Conservation (phyloP, 805 yeast genomes). For the Vanderwaltozyma tropicalis region DNA sequence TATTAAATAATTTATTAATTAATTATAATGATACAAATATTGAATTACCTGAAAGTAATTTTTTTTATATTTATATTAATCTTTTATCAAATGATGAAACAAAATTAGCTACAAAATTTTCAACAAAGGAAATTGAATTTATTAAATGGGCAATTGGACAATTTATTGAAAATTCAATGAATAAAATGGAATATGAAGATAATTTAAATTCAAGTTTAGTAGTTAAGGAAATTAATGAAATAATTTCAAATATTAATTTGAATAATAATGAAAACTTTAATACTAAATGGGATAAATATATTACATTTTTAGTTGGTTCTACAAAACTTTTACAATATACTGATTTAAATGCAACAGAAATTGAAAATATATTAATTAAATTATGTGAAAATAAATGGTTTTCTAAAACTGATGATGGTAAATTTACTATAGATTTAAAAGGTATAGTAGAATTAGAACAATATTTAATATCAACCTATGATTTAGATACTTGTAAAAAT, state of each 20-base stretch:
- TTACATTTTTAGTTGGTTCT: slow-evolving; percentile 15
- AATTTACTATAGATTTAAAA: slow-evolving; percentile 19
- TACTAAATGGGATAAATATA: slow-evolving; percentile 8
- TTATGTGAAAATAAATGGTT: slow-evolving; percentile 23
- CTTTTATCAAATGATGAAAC: slow-evolving; percentile 16
- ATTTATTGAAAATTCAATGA: slow-evolving; percentile 2
- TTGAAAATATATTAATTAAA: slow-evolving; percentile 11
- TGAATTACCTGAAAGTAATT: slow-evolving; percentile 8
- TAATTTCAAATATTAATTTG: slow-evolving; percentile 2
- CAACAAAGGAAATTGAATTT: slow-evolving; percentile 19
- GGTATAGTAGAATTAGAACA: slow-evolving; percentile 21
- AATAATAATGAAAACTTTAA: not conserved
- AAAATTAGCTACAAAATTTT: slow-evolving; percentile 21
- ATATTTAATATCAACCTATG: slow-evolving; percentile 10
- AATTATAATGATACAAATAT: not conserved
- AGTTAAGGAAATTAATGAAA: slow-evolving; percentile 10
- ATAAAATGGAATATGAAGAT: not conserved
- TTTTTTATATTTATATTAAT: slow-evolving; percentile 22
- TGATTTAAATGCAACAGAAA: slow-evolving; percentile 13
- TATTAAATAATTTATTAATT: not conserved
- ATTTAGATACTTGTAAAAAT: slow-evolving; percentile 12
- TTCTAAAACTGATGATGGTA: slow-evolving; percentile 15
- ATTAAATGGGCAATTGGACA: slow-evolving; percentile 21
- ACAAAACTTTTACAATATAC: slow-evolving; percentile 11
- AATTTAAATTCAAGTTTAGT: not conserved